Percentiles rank a stretch among this genome's conserved stretches.
Evolutionary conservation across 1,139 yeast species (phyloP).

Genomic region (Pichia sp.): DNA sequence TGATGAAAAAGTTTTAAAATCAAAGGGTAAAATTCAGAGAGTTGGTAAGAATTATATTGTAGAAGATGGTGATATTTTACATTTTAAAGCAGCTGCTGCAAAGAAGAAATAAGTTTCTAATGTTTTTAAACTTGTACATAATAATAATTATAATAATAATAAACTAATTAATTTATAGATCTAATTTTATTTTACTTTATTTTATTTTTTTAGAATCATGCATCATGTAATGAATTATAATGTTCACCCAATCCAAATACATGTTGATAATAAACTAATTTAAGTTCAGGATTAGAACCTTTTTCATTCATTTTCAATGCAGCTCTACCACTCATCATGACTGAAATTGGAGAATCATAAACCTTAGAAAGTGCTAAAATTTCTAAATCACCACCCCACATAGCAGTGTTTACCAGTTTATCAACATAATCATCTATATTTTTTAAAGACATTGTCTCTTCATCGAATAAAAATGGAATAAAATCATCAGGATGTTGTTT

Average conservation of each 20-base stretch:
- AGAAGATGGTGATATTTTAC: constrained; percentile 85
- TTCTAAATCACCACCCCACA: constrained; percentile 98
- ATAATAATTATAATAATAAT: background rate
- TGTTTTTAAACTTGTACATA: constrained; percentile 1
- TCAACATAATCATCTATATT: constrained; percentile 64
- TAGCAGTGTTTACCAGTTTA: constrained; percentile 64
- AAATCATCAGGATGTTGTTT: constrained; percentile 60
- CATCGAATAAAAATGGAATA: constrained; percentile 79
- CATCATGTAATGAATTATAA: constrained; percentile 74
- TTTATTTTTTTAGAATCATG: background rate
- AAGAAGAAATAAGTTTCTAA: constrained; percentile 41
- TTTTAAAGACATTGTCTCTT: constrained; percentile 52
- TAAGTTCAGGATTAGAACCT: constrained; percentile 46
- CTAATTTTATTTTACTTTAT: background rate
- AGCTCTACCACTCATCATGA: constrained; percentile 71
- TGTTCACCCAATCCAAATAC: constrained; percentile 91
- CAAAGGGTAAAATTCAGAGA: constrained; percentile 86
- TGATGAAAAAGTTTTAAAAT: constrained; percentile 79
- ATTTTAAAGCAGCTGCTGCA: constrained; percentile 96
- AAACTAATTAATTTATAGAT: background rate
- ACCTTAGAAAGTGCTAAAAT: constrained; percentile 69
- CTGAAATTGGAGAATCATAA: constrained; percentile 64
- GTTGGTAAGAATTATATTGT: constrained; percentile 98
- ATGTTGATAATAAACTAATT: constrained; percentile 77
- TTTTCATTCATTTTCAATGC: constrained; percentile 53